These are phyloP conservation scores for Lactarius hatsudake DNA, from an alignment of 768 basidiomycete species.

Conservation along the genomic window DNA sequence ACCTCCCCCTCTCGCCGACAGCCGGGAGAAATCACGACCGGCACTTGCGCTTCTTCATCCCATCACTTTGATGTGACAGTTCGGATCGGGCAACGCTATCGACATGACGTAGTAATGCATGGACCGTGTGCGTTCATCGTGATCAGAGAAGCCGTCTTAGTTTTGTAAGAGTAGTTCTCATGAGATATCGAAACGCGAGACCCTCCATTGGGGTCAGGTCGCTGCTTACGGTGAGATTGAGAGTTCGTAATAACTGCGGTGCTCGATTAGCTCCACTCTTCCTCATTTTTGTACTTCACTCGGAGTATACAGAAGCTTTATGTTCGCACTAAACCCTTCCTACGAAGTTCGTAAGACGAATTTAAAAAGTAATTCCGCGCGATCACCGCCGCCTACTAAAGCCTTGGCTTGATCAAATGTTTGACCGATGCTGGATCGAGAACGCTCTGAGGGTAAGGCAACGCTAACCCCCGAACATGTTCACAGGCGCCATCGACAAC, in stretches of 20 bases:
- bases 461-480: conserved; percentile 24
- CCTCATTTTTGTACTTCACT: neutral
- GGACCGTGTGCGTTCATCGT: neutral
- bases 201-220: neutral
- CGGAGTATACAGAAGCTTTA: neutral
- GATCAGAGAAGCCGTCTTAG: neutral
- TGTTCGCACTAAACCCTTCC: neutral
- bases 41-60: neutral
- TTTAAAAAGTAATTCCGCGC: neutral
- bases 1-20: neutral
- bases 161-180: neutral
- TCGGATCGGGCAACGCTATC: neutral
- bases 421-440: conserved; percentile 28
- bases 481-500: conserved; percentile 33
- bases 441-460: conserved; percentile 30
- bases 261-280: neutral
- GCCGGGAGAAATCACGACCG: neutral
- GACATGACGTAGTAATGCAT: neutral
- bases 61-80: neutral
- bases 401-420: conserved; percentile 27
- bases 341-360: neutral
- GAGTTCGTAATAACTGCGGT: neutral
- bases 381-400: conserved; percentile 18
- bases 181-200: neutral
- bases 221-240: neutral